These are phyloP conservation scores for Nicotiana noctiflora DNA, from an alignment of 257 asterid genomes.

Conservation along the genomic window DNA sequence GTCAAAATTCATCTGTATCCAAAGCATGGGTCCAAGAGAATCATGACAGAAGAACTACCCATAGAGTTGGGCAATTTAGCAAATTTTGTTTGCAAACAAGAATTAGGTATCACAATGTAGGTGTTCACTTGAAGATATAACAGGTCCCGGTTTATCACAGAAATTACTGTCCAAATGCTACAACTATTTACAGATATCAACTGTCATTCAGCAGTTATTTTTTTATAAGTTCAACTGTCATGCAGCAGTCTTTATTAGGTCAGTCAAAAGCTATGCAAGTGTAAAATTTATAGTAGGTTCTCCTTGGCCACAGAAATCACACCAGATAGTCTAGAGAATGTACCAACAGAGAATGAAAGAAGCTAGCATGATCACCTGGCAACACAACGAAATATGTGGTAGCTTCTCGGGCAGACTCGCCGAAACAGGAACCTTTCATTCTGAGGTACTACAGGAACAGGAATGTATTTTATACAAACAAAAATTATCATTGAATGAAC, in stretches of 20 bases:
- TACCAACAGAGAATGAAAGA: not conserved
- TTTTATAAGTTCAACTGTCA: not conserved
- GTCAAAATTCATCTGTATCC: not conserved
- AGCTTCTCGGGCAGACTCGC: constrained; percentile 79
- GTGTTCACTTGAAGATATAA: not conserved
- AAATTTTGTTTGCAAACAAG: not conserved
- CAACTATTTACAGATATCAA: not conserved
- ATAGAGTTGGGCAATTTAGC: not conserved
- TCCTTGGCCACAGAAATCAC: not conserved
- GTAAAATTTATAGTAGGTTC: not conserved
- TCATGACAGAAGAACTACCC: not conserved
- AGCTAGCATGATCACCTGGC: constrained; percentile 55
- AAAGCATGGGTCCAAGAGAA: not conserved
- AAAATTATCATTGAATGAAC: constrained; percentile 94
- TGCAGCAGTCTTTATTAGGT: not conserved
- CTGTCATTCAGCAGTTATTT: not conserved
- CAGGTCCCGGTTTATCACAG: not conserved
- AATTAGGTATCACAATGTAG: not conserved
- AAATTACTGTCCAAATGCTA: not conserved
- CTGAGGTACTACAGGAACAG: constrained; percentile 90
- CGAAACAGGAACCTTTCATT: constrained; percentile 81
- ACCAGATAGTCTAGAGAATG: not conserved
- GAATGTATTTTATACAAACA: constrained; percentile 84
- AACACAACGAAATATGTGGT: constrained; percentile 92
- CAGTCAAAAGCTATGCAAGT: not conserved